Evolutionary conservation across 106 monocot genomes (phyloP), one percentile per base, ranked within the genome.

Genomic region (Chionographis japonica): DNA sequence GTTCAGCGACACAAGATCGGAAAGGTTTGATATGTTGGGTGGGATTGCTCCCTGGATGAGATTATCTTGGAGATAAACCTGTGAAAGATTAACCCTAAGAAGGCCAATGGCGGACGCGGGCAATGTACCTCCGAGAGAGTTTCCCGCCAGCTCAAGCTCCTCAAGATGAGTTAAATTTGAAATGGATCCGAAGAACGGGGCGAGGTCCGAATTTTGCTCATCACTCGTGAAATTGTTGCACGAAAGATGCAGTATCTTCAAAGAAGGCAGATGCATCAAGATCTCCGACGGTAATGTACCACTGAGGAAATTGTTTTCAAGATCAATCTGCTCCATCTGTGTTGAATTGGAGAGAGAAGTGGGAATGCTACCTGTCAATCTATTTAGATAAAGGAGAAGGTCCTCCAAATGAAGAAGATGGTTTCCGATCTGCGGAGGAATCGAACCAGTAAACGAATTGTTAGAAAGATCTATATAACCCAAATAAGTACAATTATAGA

Each of bases 261-360:
- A 55, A 35, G 4, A 60, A 15, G 72, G 40, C 76, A 86, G 37
- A 46, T 67, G 60, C 14, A 11, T 65, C 10, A 76, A 60, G 8
- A 69, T 76, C 6, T 76, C 63, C 20, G 86, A 79, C 51, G 86
- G 86, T 73, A 86, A 68, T 40, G 11, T 70, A 15, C 82, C 81
- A 6, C 15, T 40, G 1, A 86, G 72, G 46, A 56, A 72, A 18
- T 82, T 86, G 65, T 79, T 74, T 7, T 79, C 75, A 9, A 82
- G 62, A 54, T 86, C 82, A 6, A 79, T 50, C 51, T 67, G 52
- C 43, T n/a, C 39, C 54, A 82, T 60, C 10, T 49, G 14, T 17
- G 86, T 66, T 52, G 71, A 79, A 12, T 86, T 82, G 20, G 75
- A 76, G 20, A 86, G 72, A 49, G 86, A 79, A 40, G 15, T 39